A percentile compares a stretch with the other conserved stretches of the same genome.
Conservation (phyloP, 106 monocot species). For the Apostasia shenzhenica region DNA sequence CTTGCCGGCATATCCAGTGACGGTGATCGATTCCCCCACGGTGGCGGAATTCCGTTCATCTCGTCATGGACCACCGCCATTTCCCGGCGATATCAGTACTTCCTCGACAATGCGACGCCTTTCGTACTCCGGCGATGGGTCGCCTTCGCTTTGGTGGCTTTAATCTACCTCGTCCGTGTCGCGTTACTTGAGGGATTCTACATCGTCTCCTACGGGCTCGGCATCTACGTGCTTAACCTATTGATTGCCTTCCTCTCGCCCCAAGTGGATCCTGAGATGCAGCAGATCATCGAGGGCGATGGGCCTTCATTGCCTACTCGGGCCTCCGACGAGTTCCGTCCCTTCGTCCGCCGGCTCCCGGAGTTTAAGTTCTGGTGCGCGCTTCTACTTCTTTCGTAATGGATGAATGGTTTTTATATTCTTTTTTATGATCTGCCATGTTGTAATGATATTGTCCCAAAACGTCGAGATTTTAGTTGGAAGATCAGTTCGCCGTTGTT, state of each 20-base stretch:
- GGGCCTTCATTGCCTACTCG: slow-evolving; percentile 52
- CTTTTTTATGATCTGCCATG: background rate
- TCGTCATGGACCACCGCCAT: slow-evolving; percentile 17
- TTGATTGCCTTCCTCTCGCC: slow-evolving; percentile 92
- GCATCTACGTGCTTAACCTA: slow-evolving; percentile 79
- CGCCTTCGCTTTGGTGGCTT: slow-evolving; percentile 23
- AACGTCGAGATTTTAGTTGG: too few relatives aligned
- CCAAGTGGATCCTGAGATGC: slow-evolving; percentile 81
- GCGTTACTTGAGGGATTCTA: slow-evolving; percentile 66
- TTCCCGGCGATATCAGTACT: slow-evolving; percentile 61
- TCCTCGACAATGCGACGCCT: slow-evolving; percentile 76
- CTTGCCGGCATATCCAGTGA: background rate
- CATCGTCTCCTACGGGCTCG: slow-evolving; percentile 81
- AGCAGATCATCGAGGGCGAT: slow-evolving; percentile 30
- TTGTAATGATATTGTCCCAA: too few relatives aligned
- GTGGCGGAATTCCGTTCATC: slow-evolving; percentile 9
- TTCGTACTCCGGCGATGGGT: slow-evolving; percentile 65
- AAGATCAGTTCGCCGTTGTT: too few relatives aligned
- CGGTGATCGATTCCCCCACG: slow-evolving; percentile 4
- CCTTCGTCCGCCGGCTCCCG: slow-evolving; percentile 81
- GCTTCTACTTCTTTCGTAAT: background rate
- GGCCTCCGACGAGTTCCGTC: slow-evolving; percentile 78
- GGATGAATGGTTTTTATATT: background rate
- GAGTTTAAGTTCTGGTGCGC: slow-evolving; percentile 95
- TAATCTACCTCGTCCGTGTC: slow-evolving; percentile 40